Evolutionary conservation across 805 yeast genomes (phyloP).

Genomic region (Osmozyma mogii): DNA sequence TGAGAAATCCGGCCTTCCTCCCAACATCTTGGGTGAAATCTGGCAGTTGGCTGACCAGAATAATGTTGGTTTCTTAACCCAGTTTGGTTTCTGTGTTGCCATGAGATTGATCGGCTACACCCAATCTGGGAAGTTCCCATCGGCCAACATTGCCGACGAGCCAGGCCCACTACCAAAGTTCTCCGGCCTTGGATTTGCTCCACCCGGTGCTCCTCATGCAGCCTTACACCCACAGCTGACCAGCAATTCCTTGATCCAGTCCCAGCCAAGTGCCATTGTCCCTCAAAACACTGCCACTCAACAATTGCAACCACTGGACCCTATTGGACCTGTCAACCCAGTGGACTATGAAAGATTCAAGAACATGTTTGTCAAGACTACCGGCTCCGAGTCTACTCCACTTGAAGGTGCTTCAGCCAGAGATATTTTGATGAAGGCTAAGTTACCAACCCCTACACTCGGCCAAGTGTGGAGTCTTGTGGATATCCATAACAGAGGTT

Average conservation of each 20-base stretch:
- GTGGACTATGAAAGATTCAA: constrained; percentile 57
- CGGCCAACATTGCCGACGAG: constrained; percentile 42
- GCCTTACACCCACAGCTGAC: constrained; percentile 30
- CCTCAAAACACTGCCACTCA: constrained; percentile 25
- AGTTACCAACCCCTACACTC: constrained; percentile 64
- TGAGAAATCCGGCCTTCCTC: constrained; percentile 78
- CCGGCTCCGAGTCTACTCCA: constrained; percentile 43
- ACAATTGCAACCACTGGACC: constrained; percentile 26
- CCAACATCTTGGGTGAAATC: constrained; percentile 73
- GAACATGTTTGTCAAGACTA: constrained; percentile 65
- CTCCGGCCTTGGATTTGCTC: constrained; percentile 20
- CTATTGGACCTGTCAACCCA: constrained; percentile 37
- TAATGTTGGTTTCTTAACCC: constrained; percentile 77
- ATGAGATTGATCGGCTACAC: constrained; percentile 85
- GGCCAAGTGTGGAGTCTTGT: constrained; percentile 88
- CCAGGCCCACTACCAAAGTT: constrained; percentile 65
- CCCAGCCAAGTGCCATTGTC: constrained; percentile 29
- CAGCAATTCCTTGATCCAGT: constrained; percentile 32
- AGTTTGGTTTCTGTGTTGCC: constrained; percentile 74
- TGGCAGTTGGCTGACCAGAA: constrained; percentile 94
- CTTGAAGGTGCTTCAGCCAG: constrained; percentile 77
- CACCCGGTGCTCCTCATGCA: constrained; percentile 9
- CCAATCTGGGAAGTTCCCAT: constrained; percentile 60
- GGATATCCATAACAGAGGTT: constrained; percentile 69
- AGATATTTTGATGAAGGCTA: constrained; percentile 82